These are phyloP conservation scores for Solanum sejunctum DNA, from an alignment of 257 asterid species.

Conservation along the genomic window DNA sequence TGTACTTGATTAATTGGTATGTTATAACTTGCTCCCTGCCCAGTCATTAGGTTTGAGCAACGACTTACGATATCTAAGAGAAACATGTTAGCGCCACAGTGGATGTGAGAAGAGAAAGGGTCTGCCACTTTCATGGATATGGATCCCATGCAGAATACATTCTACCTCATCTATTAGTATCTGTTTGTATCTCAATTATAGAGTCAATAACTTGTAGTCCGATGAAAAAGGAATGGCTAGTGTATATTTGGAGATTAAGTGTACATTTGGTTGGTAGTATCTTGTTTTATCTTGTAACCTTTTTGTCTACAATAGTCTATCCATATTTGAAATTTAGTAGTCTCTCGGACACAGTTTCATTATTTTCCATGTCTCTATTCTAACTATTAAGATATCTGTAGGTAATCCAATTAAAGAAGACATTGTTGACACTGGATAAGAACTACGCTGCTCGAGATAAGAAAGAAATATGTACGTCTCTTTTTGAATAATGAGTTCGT, in stretches of 20 bases:
- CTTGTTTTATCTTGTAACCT: not conserved
- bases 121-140: not conserved
- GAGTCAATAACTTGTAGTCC: not conserved
- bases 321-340: not conserved
- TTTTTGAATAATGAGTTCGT: not conserved
- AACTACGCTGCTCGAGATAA: slow-evolving; percentile 75
- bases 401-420: slow-evolving; percentile 58
- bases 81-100: not conserved
- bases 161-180: not conserved
- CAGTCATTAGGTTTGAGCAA: not conserved
- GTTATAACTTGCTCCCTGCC: not conserved
- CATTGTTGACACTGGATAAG: slow-evolving; percentile 60
- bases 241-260: not conserved
- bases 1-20: not conserved
- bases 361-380: not conserved
- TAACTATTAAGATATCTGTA: slow-evolving; percentile 18
- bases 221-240: not conserved
- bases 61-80: not conserved
- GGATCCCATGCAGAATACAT: not conserved
- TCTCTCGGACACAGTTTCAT: not conserved
- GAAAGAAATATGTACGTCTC: slow-evolving; percentile 56
- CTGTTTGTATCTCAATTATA: not conserved
- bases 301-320: not conserved
- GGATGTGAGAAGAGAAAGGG: not conserved
- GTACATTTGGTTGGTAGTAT: not conserved